Conservation (phyloP, 139 green algal genomes). For the Deuterostichococcus epilithicus region DNA sequence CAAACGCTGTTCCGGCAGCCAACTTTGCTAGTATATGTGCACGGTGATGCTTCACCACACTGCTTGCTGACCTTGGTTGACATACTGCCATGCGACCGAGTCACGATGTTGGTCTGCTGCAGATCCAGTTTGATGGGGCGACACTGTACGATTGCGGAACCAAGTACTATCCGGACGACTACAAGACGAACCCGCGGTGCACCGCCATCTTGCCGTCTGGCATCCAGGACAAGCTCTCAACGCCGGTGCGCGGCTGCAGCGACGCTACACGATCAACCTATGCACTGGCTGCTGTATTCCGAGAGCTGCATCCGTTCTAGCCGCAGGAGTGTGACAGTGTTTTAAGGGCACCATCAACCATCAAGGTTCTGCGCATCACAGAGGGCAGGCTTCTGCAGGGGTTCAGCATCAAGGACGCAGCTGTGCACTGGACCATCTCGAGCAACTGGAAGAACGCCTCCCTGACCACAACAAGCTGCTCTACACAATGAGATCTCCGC, state of each 20-base stretch:
- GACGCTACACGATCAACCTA: not conserved
- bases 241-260: not conserved
- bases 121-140: conserved; percentile 34
- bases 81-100: not conserved
- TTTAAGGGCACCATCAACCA: not conserved
- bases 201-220: not conserved
- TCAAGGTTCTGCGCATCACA: not conserved
- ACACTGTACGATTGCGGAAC: conserved; percentile 22
- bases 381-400: not conserved
- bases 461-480: not conserved
- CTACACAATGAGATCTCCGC: not conserved
- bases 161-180: conserved; percentile 6
- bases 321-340: not conserved
- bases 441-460: not conserved
- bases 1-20: not conserved
- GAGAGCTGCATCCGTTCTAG: not conserved
- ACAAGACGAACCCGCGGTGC: conserved; percentile 2
- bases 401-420: too few species aligned
- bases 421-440: not conserved
- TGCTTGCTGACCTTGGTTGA: not conserved
- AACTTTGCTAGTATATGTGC: not conserved
- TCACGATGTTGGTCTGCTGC: too few species aligned
- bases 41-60: not conserved
- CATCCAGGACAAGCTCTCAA: conserved; percentile 4
- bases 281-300: not conserved